These are phyloP conservation scores for Silene noctiflora DNA, from an alignment of 179 eudicot species.

Conservation along the genomic window DNA sequence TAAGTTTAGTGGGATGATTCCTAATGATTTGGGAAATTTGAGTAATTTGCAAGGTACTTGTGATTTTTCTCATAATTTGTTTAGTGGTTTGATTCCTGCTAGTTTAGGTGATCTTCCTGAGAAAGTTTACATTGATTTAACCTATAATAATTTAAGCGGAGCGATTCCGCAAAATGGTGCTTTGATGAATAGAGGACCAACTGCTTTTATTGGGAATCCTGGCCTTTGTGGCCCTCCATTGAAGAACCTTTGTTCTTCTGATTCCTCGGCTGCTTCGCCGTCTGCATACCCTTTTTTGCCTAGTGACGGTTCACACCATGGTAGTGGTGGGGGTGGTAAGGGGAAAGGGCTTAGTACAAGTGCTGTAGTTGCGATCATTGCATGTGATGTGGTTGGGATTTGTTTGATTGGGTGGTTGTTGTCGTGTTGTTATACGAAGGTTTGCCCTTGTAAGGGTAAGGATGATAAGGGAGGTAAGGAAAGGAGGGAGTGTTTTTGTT, in stretches of 20 bases:
- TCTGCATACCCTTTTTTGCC: constrained; percentile 70
- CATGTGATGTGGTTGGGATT: constrained; percentile 70
- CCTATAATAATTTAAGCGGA: constrained; percentile 78
- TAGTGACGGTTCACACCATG: constrained; percentile 39
- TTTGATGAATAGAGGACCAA: constrained; percentile 87
- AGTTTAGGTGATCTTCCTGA: constrained; percentile 92
- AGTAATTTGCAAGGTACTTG: constrained; percentile 83
- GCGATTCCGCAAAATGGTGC: constrained; percentile 94
- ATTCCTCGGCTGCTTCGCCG: constrained; percentile 38
- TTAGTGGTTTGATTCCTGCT: constrained; percentile 81
- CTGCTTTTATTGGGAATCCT: constrained; percentile 90
- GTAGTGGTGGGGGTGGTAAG: constrained; percentile 31
- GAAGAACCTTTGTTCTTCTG: constrained; percentile 60
- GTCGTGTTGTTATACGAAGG: constrained; percentile 66
- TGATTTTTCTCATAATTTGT: constrained; percentile 85
- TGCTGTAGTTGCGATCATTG: constrained; percentile 48
- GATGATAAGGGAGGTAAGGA: constrained; percentile 48
- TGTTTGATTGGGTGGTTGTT: constrained; percentile 77
- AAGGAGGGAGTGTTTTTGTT: constrained; percentile 65
- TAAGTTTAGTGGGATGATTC: constrained; percentile 57
- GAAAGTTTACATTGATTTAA: constrained; percentile 89
- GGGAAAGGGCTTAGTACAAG: constrained; percentile 55
- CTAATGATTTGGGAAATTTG: constrained; percentile 68
- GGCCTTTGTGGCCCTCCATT: constrained; percentile 91
- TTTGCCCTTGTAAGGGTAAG: constrained; percentile 46